Evolutionary conservation across 2,329 filamentous ascomycete genomes (phyloP).

Genomic region (Nigrograna mackinnonii): DNA sequence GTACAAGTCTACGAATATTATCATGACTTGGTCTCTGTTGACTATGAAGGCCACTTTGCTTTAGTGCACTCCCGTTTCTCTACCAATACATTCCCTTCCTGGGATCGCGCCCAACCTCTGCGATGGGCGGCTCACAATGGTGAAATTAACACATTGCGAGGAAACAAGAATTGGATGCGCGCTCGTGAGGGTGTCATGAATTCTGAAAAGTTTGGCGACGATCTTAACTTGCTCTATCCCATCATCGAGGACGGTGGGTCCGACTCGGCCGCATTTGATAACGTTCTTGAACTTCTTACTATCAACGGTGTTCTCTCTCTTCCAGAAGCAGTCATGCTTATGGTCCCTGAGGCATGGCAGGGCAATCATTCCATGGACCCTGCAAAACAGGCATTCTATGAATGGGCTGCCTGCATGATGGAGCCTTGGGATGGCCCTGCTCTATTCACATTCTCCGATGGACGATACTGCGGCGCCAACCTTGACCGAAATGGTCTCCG

Average conservation of each 20-base stretch:
- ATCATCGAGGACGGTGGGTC: conserved; percentile 97
- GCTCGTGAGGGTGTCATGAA: conserved; percentile 94
- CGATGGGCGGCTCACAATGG: conserved; percentile 98
- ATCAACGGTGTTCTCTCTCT: conserved; percentile 96
- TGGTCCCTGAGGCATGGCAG: conserved; percentile 98
- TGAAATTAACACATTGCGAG: conserved; percentile 96
- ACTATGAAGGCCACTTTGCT: conserved; percentile 96
- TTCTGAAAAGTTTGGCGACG: conserved; percentile 88
- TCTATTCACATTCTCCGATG: conserved; percentile 95
- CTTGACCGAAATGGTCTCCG: conserved; percentile 93
- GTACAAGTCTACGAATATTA: conserved; percentile 98
- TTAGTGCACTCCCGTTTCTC: conserved; percentile 97
- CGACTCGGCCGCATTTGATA: conserved; percentile 96
- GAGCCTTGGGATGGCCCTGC: conserved; percentile 98
- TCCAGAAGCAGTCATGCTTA: conserved; percentile 96
- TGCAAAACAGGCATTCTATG: conserved; percentile 95
- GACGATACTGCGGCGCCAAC: conserved; percentile 95
- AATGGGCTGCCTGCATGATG: conserved; percentile 99
- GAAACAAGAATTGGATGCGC: conserved; percentile 99
- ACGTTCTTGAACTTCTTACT: conserved; percentile 88
- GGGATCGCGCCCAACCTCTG: conserved; percentile 95
- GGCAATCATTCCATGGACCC: conserved; percentile 91
- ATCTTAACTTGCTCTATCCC: conserved; percentile 87
- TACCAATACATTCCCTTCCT: conserved; percentile 97
- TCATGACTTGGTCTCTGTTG: conserved; percentile 93